A percentile compares a stretch with the other conserved stretches of the same genome.
Conservation (phyloP, 345 rosid species). For the Sonneratia caseolaris region DNA sequence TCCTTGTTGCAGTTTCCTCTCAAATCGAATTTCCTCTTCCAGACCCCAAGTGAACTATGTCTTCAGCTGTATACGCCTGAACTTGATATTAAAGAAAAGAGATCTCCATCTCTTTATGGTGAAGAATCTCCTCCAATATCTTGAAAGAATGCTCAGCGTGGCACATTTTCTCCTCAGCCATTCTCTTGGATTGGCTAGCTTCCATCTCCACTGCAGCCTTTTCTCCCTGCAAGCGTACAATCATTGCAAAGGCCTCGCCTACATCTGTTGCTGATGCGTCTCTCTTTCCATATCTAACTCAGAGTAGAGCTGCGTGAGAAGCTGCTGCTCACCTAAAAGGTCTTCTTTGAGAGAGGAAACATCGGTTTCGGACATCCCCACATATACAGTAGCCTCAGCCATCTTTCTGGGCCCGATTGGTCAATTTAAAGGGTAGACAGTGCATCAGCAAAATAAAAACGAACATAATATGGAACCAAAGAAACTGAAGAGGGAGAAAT, state of each 20-base stretch:
- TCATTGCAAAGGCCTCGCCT: conserved; percentile 80
- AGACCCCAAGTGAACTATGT: too few relatives aligned
- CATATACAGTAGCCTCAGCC: conserved; percentile 29
- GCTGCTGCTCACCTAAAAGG: conserved; percentile 60
- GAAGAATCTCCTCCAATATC: conserved; percentile 52
- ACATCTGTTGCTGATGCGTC: conserved; percentile 63
- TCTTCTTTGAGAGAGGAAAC: conserved; percentile 38
- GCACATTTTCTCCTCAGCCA: conserved; percentile 72
- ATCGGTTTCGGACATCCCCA: conserved; percentile 29
- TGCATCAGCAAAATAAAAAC: neutral
- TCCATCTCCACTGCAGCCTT: conserved; percentile 74
- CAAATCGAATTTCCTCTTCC: too few relatives aligned
- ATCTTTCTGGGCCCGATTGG: conserved; percentile 9
- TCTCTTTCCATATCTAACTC: conserved; percentile 88
- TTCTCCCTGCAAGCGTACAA: conserved; percentile 72
- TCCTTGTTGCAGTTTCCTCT: too few relatives aligned
- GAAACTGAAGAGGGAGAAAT: neutral
- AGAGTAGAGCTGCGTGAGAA: conserved; percentile 49
- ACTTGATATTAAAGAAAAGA: conserved; percentile 74
- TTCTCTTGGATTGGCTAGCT: conserved; percentile 75
- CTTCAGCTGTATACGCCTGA: conserved; percentile 35
- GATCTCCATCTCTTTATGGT: conserved; percentile 77
- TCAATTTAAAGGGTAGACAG: neutral
- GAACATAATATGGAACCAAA: neutral
- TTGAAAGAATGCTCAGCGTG: conserved; percentile 74